Evolutionary conservation across 2,329 filamentous ascomycete genomes (phyloP), one percentile per base, ranked within the genome.

Genomic region (Phaeophleospora eucalypticola): DNA sequence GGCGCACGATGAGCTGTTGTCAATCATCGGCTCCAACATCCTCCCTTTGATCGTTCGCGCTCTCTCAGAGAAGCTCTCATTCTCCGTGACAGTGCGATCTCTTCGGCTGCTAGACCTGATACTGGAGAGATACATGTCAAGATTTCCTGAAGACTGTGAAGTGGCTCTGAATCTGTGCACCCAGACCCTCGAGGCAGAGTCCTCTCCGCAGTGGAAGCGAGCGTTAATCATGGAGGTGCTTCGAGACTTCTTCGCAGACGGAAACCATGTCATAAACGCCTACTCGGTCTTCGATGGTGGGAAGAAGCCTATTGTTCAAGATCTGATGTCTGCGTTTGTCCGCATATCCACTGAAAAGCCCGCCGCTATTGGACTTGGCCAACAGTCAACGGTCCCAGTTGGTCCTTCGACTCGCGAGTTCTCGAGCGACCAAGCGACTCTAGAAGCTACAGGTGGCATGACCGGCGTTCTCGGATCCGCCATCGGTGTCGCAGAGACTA

Each of bases 221-320:
- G 84, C 88, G 0, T 69, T 97, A 4, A 94, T 89, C 53, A 87
- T 98, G 80, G 93, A 98, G 63, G 81, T 96, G 0, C 88, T 96
- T 58, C 81, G 87, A 46, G 85, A 86, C 4, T 79, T 97, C 4
- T 95, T 95, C 67, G 78, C 86, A 0, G 89, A 97, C 49, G 81
- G 89, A 29, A 77, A 78, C 9, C 75, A 95, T 17, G 75, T 96
- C 2, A 76, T 93, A 35, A 82, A 84, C 32, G 87, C 95, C 2
- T 97, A 88, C 63, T 76, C 81, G 4, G 74, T 86, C 14, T 97
- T 89, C 58, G 91, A 98, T 63, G 78, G 80, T 12, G 81, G 85
- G 58, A 91, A 84, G 58, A 91, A 84, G 58, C 76, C 84, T 41
- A 81, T 97, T 16, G 72, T 98, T 17, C 85, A 87, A 58, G 86